phyloP scores from a whole-genome alignment of 2,329 filamentous ascomycete genomes.

The Orbilia oligospora region DNA sequence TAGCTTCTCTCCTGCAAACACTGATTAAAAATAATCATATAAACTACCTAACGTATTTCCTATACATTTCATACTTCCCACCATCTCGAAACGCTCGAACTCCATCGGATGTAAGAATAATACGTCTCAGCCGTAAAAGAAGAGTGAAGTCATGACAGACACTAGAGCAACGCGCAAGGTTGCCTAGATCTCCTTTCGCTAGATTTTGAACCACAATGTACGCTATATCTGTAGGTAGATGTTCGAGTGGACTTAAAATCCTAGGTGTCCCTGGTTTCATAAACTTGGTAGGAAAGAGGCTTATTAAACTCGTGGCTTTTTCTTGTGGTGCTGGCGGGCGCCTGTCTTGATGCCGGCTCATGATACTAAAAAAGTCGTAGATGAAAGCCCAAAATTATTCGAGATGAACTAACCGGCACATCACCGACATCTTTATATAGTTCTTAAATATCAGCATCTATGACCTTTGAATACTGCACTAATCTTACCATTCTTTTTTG shows the following conservation, averaged over 20 bases:
- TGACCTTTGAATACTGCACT: no score
- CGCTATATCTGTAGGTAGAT: background rate
- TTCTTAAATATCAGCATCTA: background rate
- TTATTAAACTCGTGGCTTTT: background rate
- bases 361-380: no score
- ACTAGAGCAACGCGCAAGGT: background rate
- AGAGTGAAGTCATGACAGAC: background rate
- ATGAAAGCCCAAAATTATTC: no score
- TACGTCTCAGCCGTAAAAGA: background rate
- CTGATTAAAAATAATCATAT: background rate
- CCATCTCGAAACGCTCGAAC: slow-evolving; percentile 2
- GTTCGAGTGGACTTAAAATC: background rate
- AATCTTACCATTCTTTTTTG: background rate
- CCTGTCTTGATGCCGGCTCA: background rate
- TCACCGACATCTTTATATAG: background rate
- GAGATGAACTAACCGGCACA: no score
- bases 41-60: background rate
- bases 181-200: background rate
- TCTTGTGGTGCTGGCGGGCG: no score
- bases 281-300: background rate
- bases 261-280: background rate
- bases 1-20: no score
- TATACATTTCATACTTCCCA: background rate
- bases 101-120: background rate
- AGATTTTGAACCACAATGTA: background rate